Evolutionary conservation across 2,329 filamentous ascomycete genomes (phyloP), one percentile per base, ranked within the genome.

Genomic region (Fusarium irregulare): DNA sequence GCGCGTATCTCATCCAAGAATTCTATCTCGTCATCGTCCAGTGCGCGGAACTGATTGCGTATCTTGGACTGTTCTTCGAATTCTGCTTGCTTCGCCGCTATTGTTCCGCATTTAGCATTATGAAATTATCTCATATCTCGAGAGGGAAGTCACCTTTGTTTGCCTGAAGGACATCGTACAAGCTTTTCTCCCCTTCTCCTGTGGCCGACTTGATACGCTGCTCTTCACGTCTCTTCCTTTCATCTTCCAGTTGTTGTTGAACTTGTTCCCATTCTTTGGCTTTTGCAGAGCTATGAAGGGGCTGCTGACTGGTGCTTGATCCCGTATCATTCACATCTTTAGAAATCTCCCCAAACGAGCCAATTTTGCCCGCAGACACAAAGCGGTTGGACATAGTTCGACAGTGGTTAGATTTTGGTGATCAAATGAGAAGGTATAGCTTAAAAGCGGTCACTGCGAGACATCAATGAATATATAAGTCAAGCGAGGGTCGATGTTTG

Each of bases 11-110:
- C 86, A 48, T 91, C 88, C 53, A 96, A 80, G 71, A 93, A 95
- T 21, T 91, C 92, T 53, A 92, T 85, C 81, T 95, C 93, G 76
- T 94, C 92, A 64, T 93, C 91, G 76, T 95, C 91, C 30, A 96
- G 84, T 5, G 91, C 85, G 41, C 90, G 88, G 77, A 94, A 94
- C 81, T 95, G 93, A 75, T 95, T 92, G 75, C 88, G 88, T 55
- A 95, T 83, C 70, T 86, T 86, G 68, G 86, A 87, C 68, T 90
- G 85, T 79, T 95, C 92, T 78, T 94, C 92, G 78, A 94, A 93
- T 11, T 90, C 92, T 21, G 92, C 92, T 81, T 95, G 91, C 80
- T 94, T 95, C 61, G 92, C 91, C 70, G 90, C 92, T 91, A 60
- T 55, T 28, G 18, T 40, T 50, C 53, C 30, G 41, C 41, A 16